phyloP scores from a whole-genome alignment of 768 basidiomycete species.

The Phylloporus sp. region DNA sequence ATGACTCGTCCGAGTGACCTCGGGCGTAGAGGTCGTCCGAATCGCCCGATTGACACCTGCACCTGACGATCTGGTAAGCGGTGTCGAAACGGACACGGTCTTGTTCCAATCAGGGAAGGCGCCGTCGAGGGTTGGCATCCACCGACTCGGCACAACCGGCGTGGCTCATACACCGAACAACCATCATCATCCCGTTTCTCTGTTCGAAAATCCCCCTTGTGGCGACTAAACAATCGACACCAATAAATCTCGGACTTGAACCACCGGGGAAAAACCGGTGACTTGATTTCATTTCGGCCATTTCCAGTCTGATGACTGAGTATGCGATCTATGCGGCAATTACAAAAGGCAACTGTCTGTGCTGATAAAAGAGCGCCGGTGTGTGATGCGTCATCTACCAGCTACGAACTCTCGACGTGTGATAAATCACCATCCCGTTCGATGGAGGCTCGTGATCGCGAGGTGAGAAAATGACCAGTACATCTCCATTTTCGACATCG shows the following conservation, averaged over 20 bases:
- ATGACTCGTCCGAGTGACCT: not conserved
- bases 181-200: not conserved
- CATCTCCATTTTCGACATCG: not conserved
- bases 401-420: not conserved
- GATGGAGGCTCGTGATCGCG: not conserved
- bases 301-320: constrained; percentile 9
- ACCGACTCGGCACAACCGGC: not conserved
- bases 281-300: constrained; percentile 28
- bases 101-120: not conserved
- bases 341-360: constrained; percentile 1
- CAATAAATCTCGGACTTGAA: not conserved
- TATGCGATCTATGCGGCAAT: not conserved
- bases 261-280: too few relatives aligned
- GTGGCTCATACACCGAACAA: not conserved
- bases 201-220: constrained; percentile 4
- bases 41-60: not conserved
- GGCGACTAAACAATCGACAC: not conserved
- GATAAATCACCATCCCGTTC: not conserved
- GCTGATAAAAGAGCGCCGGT: constrained; percentile 1
- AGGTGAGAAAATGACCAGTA: constrained; percentile 1
- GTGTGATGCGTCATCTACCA: not conserved
- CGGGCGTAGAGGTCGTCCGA: not conserved
- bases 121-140: not conserved
- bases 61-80: not conserved
- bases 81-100: not conserved